Evolutionary conservation across 1,139 yeast species (phyloP).

Genomic region (Geotrichum restrictum): DNA sequence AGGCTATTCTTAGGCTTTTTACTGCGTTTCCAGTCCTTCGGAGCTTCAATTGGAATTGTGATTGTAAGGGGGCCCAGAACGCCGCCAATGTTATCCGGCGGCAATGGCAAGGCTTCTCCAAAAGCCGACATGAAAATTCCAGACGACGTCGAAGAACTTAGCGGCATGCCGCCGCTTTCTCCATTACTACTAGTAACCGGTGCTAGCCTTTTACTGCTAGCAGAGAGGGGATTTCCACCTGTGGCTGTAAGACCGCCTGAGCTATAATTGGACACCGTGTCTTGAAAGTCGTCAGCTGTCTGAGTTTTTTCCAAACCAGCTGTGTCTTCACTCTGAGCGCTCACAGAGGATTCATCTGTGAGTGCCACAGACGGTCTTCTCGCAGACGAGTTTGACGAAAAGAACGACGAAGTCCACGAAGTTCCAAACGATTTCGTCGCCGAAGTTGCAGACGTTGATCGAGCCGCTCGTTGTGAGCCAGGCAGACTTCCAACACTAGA

Average conservation of each 20-base stretch:
- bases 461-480: background rate
- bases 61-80: conserved; percentile 5
- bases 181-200: too few relatives aligned
- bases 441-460: background rate
- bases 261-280: too few relatives aligned
- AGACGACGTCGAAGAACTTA: background rate
- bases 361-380: conserved; percentile 9
- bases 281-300: too few relatives aligned
- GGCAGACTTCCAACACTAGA: background rate
- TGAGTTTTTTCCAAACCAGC: background rate
- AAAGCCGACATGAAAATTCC: background rate
- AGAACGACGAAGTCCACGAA: conserved; percentile 11
- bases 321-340: background rate
- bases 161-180: background rate
- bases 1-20: conserved; percentile 36
- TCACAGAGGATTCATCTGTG: conserved; percentile 7
- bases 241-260: too few relatives aligned
- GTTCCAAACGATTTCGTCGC: background rate
- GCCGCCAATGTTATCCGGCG: conserved; percentile 12
- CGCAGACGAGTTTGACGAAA: background rate
- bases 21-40: conserved; percentile 22
- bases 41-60: conserved; percentile 1
- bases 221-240: too few relatives aligned
- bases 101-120: background rate
- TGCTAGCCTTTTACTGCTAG: too few relatives aligned